Evolutionary conservation across 257 asterid genomes (phyloP).

Genomic region (Capsicum chinense): DNA sequence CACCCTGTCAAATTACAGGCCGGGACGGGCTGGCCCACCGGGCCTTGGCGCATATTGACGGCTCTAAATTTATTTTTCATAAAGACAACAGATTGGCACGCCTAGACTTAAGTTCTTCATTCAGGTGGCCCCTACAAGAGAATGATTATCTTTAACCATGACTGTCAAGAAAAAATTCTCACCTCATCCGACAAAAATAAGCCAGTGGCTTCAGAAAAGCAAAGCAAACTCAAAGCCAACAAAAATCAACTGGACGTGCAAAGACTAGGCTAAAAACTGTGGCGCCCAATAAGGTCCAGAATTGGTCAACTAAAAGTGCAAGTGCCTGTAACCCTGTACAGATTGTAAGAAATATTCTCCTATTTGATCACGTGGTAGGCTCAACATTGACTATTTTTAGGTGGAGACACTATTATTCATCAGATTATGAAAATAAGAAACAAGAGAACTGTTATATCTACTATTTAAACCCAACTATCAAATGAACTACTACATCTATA

Average conservation of each 20-base stretch:
- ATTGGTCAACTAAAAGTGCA: constrained; percentile 2
- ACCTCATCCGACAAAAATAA: neutral
- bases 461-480: neutral
- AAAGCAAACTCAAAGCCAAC: neutral
- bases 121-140: constrained; percentile 22
- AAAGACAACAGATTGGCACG: neutral
- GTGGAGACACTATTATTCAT: neutral
- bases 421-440: neutral
- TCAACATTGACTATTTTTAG: constrained; percentile 15
- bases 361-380: neutral
- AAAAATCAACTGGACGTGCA: neutral
- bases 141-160: neutral
- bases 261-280: neutral
- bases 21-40: no score
- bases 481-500: neutral
- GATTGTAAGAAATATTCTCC: neutral
- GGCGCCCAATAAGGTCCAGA: constrained; percentile 7
- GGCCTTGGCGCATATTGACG: no score
- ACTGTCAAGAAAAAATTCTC: constrained; percentile 16
- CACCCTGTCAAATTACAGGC: no score
- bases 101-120: neutral
- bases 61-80: neutral
- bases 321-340: neutral
- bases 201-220: constrained; percentile 3
- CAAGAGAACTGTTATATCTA: neutral